phyloP scores from a whole-genome alignment of 176 grass and related monocot species.

The Ampelocalamus luodianensis region DNA sequence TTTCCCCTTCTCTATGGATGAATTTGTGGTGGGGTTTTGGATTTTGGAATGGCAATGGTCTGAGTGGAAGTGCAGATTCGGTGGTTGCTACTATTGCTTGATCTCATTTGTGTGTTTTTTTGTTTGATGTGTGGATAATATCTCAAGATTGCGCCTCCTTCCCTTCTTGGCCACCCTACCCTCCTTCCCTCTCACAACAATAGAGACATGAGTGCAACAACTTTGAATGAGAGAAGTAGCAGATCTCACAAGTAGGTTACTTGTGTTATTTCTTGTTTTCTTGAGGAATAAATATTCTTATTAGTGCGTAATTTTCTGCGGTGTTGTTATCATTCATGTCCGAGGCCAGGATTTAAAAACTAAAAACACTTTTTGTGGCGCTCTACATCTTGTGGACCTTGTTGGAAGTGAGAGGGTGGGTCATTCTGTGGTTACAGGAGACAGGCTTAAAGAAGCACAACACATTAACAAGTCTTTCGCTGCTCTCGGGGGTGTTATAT shows the following conservation, averaged over 20 bases:
- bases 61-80: too few relatives aligned
- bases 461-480: constrained; percentile 90
- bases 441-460: constrained; percentile 90
- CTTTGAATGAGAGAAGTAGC: constrained; percentile 92
- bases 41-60: too few relatives aligned
- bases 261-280: constrained; percentile 23
- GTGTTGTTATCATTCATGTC: constrained; percentile 81
- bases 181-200: too few relatives aligned
- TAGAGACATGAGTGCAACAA: constrained; percentile 78
- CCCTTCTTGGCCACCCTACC: too few relatives aligned
- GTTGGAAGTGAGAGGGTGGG: constrained; percentile 86
- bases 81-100: too few relatives aligned
- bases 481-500: constrained; percentile 87
- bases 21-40: too few relatives aligned
- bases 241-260: constrained; percentile 78
- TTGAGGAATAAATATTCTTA: constrained; percentile 22
- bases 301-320: constrained; percentile 42
- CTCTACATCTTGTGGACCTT: constrained; percentile 88
- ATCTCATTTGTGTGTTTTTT: too few relatives aligned
- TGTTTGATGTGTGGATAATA: too few relatives aligned
- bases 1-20: too few relatives aligned
- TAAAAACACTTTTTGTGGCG: constrained; percentile 54
- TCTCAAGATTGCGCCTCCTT: too few relatives aligned
- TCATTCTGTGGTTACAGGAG: constrained; percentile 73
- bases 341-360: constrained; percentile 68